These are phyloP conservation scores for Venturiaceae sp. DNA, from an alignment of 2,329 filamentous ascomycete genomes.

Conservation along the genomic window DNA sequence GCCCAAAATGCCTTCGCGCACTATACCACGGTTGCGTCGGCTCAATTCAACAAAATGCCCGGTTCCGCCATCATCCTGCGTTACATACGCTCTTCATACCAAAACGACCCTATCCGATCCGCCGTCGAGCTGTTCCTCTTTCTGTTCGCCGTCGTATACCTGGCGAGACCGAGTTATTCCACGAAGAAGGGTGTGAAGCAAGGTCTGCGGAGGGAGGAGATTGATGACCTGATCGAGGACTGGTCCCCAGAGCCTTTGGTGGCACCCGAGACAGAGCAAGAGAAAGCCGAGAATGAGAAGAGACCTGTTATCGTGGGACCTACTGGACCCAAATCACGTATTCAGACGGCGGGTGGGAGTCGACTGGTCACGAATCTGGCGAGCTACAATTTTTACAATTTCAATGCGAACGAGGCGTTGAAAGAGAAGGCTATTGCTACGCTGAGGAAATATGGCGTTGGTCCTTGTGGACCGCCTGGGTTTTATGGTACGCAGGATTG, in stretches of 20 bases:
- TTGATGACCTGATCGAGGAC: constrained; percentile 92
- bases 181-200: constrained; percentile 86
- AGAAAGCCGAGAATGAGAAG: constrained; percentile 75
- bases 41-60: constrained; percentile 79
- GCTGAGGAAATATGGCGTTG: constrained; percentile 89
- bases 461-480: constrained; percentile 89
- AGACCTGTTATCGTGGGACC: constrained; percentile 69
- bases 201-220: constrained; percentile 86
- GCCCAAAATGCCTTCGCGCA: constrained; percentile 2
- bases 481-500: constrained; percentile 99
- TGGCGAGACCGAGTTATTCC: constrained; percentile 85
- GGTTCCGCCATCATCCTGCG: constrained; percentile 89
- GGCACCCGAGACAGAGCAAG: constrained; percentile 58
- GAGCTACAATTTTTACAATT: constrained; percentile 96
- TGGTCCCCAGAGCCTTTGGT: constrained; percentile 94
- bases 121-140: constrained; percentile 90
- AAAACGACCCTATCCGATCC: constrained; percentile 89
- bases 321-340: constrained; percentile 65
- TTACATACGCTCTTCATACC: constrained; percentile 95
- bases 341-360: constrained; percentile 55
- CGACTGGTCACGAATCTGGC: constrained; percentile 88
- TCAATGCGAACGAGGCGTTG: constrained; percentile 82
- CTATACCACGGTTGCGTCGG: constrained; percentile 32
- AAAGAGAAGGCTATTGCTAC: constrained; percentile 94
- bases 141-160: constrained; percentile 89